Evolutionary conservation across 192 early-diverging fungal species (phyloP).

Genomic region (Geranomyces michiganensis): DNA sequence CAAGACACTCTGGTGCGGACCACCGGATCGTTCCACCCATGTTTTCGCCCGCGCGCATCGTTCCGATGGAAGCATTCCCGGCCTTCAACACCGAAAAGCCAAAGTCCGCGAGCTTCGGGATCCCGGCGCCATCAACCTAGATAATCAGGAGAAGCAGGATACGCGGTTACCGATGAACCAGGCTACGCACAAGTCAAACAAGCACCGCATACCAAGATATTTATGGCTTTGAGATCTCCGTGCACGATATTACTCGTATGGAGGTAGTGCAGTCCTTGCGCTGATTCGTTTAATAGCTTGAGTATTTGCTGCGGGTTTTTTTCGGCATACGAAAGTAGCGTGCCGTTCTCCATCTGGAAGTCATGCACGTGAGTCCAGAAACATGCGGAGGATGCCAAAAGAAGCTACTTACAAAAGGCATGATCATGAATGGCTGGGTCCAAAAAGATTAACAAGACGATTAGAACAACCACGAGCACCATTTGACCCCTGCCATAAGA

Average conservation of each 20-base stretch:
- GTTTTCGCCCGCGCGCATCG: not conserved
- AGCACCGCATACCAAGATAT: constrained; percentile 71
- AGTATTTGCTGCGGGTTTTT: constrained; percentile 15
- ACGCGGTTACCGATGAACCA: too few relatives aligned
- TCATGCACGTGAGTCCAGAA: not conserved
- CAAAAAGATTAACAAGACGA: too few relatives aligned
- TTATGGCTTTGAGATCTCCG: constrained; percentile 80
- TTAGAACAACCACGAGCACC: too few relatives aligned
- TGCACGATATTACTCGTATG: constrained; percentile 31
- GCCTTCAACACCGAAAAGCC: constrained; percentile 45
- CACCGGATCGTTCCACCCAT: constrained; percentile 11
- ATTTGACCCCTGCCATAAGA: too few relatives aligned
- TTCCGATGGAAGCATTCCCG: not conserved
- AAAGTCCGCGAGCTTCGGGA: constrained; percentile 84
- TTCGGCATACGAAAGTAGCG: constrained; percentile 14
- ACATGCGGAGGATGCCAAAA: not conserved
- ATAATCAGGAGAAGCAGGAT: not conserved
- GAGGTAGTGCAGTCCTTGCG: constrained; percentile 30
- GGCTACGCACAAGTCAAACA: too few relatives aligned
- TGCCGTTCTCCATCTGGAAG: constrained; percentile 35
- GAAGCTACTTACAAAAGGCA: constrained; percentile 13
- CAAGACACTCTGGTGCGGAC: constrained; percentile 2
- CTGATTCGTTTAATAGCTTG: constrained; percentile 31
- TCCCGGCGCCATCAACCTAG: constrained; percentile 70
- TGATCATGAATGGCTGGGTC: constrained; percentile 40